Percentiles rank a stretch among this genome's conserved stretches.
Conservation (phyloP, 1,284 basidiomycete genomes). For the Gomphus sp. region DNA sequence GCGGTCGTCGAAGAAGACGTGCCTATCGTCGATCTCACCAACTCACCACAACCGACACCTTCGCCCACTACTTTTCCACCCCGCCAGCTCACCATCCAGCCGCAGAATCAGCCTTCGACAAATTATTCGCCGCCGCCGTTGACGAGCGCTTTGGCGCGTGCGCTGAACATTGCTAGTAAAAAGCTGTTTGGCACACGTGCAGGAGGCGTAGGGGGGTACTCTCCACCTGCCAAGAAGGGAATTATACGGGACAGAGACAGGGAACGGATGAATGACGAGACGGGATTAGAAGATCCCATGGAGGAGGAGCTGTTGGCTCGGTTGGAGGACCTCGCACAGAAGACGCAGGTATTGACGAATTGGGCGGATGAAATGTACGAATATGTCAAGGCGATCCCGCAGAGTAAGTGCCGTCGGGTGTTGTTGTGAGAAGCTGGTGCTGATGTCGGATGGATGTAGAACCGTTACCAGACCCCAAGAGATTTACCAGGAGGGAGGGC, state of each 20-base stretch:
- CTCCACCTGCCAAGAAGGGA: slow-evolving; percentile 15
- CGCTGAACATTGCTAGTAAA: slow-evolving; percentile 82
- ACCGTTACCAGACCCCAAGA: slow-evolving; percentile 62
- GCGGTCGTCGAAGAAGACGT: slow-evolving; percentile 32
- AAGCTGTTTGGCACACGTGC: slow-evolving; percentile 72
- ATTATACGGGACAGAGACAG: slow-evolving; percentile 18
- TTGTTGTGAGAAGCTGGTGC: not conserved
- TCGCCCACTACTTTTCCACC: slow-evolving; percentile 49
- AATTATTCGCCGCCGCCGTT: slow-evolving; percentile 55
- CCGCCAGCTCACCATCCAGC: slow-evolving; percentile 29
- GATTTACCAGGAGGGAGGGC: slow-evolving; percentile 60
- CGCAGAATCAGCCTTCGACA: slow-evolving; percentile 25
- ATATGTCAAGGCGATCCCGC: slow-evolving; percentile 65
- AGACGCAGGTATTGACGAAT: slow-evolving; percentile 86
- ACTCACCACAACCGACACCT: slow-evolving; percentile 21
- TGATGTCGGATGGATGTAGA: slow-evolving; percentile 31
- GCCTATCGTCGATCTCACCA: slow-evolving; percentile 20
- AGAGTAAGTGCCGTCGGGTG: slow-evolving; percentile 42
- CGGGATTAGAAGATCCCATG: slow-evolving; percentile 50
- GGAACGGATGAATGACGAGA: not conserved
- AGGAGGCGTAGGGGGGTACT: slow-evolving; percentile 18
- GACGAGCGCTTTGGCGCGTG: slow-evolving; percentile 69
- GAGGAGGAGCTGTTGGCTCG: slow-evolving; percentile 71
- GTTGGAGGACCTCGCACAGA: slow-evolving; percentile 89
- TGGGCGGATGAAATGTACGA: slow-evolving; percentile 93